Evolutionary conservation across 768 basidiomycete genomes (phyloP).

Genomic region (Epithele typhae): DNA sequence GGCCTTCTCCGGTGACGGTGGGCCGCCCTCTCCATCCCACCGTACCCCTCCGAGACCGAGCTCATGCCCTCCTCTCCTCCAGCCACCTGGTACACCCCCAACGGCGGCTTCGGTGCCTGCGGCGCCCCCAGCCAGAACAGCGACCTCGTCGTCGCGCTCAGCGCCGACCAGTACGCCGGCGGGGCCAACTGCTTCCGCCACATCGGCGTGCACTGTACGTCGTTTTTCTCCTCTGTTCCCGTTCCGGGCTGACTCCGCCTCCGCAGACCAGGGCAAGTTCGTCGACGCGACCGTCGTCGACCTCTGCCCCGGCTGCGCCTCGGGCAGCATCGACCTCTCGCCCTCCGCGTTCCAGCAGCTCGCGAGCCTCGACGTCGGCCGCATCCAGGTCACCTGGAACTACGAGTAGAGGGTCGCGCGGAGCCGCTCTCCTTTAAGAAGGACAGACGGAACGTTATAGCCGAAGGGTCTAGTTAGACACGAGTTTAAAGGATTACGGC

Average conservation of each 20-base stretch:
- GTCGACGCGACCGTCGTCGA: conserved; percentile 50
- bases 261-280: conserved; percentile 43
- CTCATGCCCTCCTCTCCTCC: not conserved
- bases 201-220: conserved; percentile 3
- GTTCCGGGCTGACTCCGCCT: not conserved
- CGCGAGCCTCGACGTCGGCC: conserved; percentile 40
- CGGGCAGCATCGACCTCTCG: conserved; percentile 55
- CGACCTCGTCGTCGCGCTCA: conserved; percentile 4
- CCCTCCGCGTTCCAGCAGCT: conserved; percentile 48
- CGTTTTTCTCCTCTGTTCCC: not conserved
- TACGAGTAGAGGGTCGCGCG: too few species aligned
- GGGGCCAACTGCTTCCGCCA: conserved; percentile 4
- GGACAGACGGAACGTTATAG: too few species aligned
- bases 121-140: conserved; percentile 3
- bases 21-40: not conserved
- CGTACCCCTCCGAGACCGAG: not conserved
- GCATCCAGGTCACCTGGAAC: conserved; percentile 29
- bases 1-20: conserved; percentile 4
- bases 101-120: conserved; percentile 4
- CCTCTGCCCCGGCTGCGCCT: conserved; percentile 51
- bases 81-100: conserved; percentile 6
- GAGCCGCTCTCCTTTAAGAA: too few species aligned
- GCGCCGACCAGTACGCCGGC: conserved; percentile 2
- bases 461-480: too few species aligned
- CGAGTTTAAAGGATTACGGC: too few species aligned